Conservation (phyloP, 371 early-diverging fungal genomes). For the Lichtheimia corymbifera region DNA sequence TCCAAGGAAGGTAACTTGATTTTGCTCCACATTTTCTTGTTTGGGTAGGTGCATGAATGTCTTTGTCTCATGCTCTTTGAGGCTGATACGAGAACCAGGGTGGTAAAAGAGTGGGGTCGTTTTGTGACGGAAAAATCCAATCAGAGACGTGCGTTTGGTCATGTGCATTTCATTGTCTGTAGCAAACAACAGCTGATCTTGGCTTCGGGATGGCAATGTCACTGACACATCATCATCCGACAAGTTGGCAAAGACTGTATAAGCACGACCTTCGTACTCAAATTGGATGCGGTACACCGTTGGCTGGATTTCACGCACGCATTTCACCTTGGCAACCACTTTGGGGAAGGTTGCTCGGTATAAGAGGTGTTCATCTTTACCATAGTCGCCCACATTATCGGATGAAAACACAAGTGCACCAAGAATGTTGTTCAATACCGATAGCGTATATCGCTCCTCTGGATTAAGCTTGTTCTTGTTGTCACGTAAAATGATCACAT, state of each 20-base stretch:
- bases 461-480: slow-evolving; percentile 45
- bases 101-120: slow-evolving; percentile 32
- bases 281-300: slow-evolving; percentile 43
- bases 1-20: slow-evolving; percentile 27
- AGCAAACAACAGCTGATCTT: slow-evolving; percentile 30
- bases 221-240: slow-evolving; percentile 39
- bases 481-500: slow-evolving; percentile 56
- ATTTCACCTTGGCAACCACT: slow-evolving; percentile 37
- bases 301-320: slow-evolving; percentile 38
- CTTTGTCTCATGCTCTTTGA: slow-evolving; percentile 43
- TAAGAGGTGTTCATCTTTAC: slow-evolving; percentile 38
- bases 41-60: slow-evolving; percentile 44
- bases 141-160: slow-evolving; percentile 11
- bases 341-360: slow-evolving; percentile 47
- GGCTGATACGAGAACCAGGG: slow-evolving; percentile 28
- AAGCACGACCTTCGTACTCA: slow-evolving; percentile 17
- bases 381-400: slow-evolving; percentile 44
- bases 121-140: slow-evolving; percentile 10
- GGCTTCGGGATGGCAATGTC: slow-evolving; percentile 29
- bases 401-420: slow-evolving; percentile 60
- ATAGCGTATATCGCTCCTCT: slow-evolving; percentile 52
- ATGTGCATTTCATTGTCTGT: slow-evolving; percentile 43
- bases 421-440: slow-evolving; percentile 55
- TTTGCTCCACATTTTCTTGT: not conserved
- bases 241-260: slow-evolving; percentile 48